phyloP scores from a whole-genome alignment of 1,284 basidiomycete genomes.

The Rhodotorula sp. region DNA sequence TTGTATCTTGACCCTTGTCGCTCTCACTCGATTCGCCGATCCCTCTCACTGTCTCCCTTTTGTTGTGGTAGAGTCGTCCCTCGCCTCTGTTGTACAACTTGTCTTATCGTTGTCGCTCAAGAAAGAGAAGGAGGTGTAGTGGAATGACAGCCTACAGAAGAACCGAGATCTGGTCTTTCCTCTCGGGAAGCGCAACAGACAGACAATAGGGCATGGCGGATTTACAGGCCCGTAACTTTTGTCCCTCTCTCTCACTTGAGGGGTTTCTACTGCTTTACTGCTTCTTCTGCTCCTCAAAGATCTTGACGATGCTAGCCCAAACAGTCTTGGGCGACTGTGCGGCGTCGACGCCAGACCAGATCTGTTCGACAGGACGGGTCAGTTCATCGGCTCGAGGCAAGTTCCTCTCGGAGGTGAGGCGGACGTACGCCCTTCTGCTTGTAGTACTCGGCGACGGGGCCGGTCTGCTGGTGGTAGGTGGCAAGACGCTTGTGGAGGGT shows the following conservation, averaged over 20 bases:
- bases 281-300: constrained; percentile 46
- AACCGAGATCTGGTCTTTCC: no score
- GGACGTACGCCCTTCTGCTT: constrained; percentile 66
- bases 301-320: constrained; percentile 71
- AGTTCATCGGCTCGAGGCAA: no score
- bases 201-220: background rate
- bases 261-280: constrained; percentile 2
- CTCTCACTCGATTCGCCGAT: background rate
- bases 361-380: constrained; percentile 34
- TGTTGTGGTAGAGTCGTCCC: background rate
- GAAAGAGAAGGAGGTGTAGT: no score
- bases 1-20: no score
- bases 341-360: constrained; percentile 88
- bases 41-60: background rate
- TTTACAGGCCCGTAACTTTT: background rate
- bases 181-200: background rate
- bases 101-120: no score
- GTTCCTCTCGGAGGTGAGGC: background rate
- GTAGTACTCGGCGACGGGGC: constrained; percentile 97
- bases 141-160: no score
- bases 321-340: constrained; percentile 88
- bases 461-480: constrained; percentile 89
- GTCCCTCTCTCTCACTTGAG: background rate
- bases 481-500: constrained; percentile 83
- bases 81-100: no score